Conservation (phyloP, 768 basidiomycete genomes). For the Lentinula lateritia region DNA sequence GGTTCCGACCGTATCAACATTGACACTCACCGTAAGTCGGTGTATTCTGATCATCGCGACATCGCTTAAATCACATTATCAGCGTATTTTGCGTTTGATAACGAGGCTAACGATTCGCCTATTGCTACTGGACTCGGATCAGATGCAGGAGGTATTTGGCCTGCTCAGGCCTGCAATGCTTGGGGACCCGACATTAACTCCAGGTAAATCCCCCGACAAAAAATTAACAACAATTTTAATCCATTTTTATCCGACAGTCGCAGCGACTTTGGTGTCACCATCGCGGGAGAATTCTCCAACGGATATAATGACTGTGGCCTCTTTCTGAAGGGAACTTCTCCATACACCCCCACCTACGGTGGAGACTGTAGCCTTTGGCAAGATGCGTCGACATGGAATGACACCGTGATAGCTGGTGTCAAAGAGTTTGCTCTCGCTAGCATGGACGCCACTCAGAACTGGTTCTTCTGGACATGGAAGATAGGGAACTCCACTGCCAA, state of each 20-base stretch:
- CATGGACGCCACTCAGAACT: conserved; percentile 66
- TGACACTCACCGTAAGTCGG: conserved; percentile 39
- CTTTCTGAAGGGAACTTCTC: conserved; percentile 30
- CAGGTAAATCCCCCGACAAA: not conserved
- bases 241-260: conserved; percentile 18
- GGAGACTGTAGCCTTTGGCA: conserved; percentile 33
- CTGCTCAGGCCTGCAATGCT: conserved; percentile 36
- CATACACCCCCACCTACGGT: conserved; percentile 18
- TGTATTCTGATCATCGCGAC: not conserved
- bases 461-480: conserved; percentile 83
- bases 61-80: not conserved
- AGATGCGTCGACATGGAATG: conserved; percentile 46
- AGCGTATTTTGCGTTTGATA: conserved; percentile 39
- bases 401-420: conserved; percentile 10
- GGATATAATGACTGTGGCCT: conserved; percentile 56
- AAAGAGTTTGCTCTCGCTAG: conserved; percentile 10
- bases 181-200: conserved; percentile 49
- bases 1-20: conserved; percentile 51
- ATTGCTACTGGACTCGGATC: conserved; percentile 24
- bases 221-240: not conserved
- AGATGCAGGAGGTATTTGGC: conserved; percentile 35
- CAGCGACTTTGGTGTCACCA: conserved; percentile 48
- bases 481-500: conserved; percentile 55
- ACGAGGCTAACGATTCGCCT: conserved; percentile 25
- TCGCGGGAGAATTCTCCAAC: conserved; percentile 64